A percentile compares a stretch with the other conserved stretches of the same genome.
Evolutionary conservation across 805 yeast species (phyloP).

Genomic region (Sugiyamaella lignohabitans): DNA sequence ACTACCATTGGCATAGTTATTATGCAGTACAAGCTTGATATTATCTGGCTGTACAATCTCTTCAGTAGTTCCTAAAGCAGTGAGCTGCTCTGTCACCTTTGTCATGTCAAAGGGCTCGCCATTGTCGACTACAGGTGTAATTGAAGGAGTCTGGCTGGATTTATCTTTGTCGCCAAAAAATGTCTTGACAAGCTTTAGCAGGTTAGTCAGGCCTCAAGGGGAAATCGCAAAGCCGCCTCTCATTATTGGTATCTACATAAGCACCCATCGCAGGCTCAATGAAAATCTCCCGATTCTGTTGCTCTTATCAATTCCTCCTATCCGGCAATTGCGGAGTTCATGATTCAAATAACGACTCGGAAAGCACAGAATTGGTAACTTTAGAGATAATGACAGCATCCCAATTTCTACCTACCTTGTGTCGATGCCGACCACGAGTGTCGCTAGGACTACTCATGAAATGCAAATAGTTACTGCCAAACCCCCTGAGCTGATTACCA

Average conservation of each 20-base stretch:
- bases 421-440: not conserved
- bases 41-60: constrained; percentile 13
- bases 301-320: too few species aligned
- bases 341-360: too few species aligned
- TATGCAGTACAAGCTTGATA: constrained; percentile 22
- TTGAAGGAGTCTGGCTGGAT: not conserved
- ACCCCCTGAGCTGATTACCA: too few species aligned
- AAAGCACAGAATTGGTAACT: too few species aligned
- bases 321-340: too few species aligned
- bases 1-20: constrained; percentile 29
- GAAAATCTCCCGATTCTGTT: too few species aligned
- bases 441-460: not conserved
- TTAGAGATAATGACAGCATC: too few species aligned
- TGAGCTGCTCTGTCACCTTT: not conserved
- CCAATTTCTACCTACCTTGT: not conserved
- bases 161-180: not conserved
- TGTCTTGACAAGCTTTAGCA: not conserved
- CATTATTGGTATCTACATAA: too few species aligned
- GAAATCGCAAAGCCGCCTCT: too few species aligned
- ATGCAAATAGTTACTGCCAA: too few species aligned
- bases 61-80: constrained; percentile 6
- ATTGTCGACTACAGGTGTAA: constrained; percentile 3
- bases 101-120: not conserved
- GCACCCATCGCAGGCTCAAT: too few species aligned
- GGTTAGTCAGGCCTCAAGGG: not conserved